Percentiles rank a stretch among this genome's conserved stretches.
Evolutionary conservation across 441 rosid genomes (phyloP).

Genomic region (Hura crepitans): DNA sequence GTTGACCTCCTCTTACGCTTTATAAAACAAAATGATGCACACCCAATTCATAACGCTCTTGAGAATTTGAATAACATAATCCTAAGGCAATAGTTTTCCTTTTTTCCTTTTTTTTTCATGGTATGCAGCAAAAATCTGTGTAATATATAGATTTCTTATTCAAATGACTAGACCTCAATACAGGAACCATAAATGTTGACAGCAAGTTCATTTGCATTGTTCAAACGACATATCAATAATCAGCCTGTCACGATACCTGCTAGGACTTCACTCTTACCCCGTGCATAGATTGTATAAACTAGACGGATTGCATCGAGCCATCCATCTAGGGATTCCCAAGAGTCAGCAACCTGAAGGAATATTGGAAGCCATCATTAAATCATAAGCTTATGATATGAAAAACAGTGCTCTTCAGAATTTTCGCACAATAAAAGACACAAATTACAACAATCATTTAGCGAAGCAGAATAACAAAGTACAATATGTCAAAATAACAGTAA

Average conservation of each 20-base stretch:
- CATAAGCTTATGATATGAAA: neutral
- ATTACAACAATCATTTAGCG: neutral
- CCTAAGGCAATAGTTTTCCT: too few relatives aligned
- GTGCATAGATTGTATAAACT: constrained; percentile 80
- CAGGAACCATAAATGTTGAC: constrained; percentile 13
- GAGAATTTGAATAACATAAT: too few relatives aligned
- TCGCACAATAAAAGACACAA: neutral
- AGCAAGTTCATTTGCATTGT: constrained; percentile 8
- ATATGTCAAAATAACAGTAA: too few relatives aligned
- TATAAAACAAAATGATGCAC: too few relatives aligned
- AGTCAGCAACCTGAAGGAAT: constrained; percentile 74
- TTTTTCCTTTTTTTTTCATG: too few relatives aligned
- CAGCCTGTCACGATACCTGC: constrained; percentile 85
- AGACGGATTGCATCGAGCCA: constrained; percentile 94
- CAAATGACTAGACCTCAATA: constrained; percentile 14
- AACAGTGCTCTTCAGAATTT: neutral
- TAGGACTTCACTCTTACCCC: constrained; percentile 81
- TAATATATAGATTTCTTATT: constrained; percentile 29
- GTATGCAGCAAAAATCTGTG: constrained; percentile 8
- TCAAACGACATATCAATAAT: constrained; percentile 17
- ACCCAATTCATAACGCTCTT: too few relatives aligned
- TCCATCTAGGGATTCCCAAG: constrained; percentile 94
- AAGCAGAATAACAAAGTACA: neutral
- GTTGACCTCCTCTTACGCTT: too few relatives aligned
- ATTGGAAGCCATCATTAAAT: constrained; percentile 5